These are phyloP conservation scores for Ceratocystis cubensis DNA, from an alignment of 2,329 filamentous ascomycete species.

Conservation along the genomic window DNA sequence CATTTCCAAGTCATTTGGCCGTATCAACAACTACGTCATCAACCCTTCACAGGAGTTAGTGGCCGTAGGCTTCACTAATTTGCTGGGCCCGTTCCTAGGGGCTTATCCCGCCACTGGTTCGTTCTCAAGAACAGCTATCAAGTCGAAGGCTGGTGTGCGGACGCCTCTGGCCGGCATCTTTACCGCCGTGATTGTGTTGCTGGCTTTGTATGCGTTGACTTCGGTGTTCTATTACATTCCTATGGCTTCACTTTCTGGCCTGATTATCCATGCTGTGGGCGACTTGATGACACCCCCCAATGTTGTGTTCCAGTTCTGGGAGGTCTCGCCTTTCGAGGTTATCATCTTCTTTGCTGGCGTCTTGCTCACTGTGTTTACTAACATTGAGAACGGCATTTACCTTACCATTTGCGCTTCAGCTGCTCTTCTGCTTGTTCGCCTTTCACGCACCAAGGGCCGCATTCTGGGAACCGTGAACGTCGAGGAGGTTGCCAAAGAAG, in stretches of 20 bases:
- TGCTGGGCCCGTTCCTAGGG: slow-evolving; percentile 74
- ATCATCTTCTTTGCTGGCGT: slow-evolving; percentile 90
- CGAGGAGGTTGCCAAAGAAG: slow-evolving; percentile 14
- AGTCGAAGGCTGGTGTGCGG: slow-evolving; percentile 88
- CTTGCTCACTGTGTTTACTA: slow-evolving; percentile 73
- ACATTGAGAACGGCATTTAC: slow-evolving; percentile 89
- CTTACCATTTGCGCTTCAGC: slow-evolving; percentile 66
- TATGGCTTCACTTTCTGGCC: slow-evolving; percentile 62
- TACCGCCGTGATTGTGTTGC: slow-evolving; percentile 69
- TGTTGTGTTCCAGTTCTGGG: slow-evolving; percentile 90
- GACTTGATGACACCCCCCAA: slow-evolving; percentile 87
- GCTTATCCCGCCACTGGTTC: slow-evolving; percentile 89
- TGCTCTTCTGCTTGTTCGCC: slow-evolving; percentile 67
- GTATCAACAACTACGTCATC: slow-evolving; percentile 92
- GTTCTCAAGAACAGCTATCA: slow-evolving; percentile 92
- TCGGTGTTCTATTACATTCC: slow-evolving; percentile 92
- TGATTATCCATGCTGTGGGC: slow-evolving; percentile 92
- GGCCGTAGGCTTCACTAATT: slow-evolving; percentile 80
- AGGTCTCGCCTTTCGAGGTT: slow-evolving; percentile 78
- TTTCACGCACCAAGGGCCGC: slow-evolving; percentile 67
- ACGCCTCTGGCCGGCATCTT: slow-evolving; percentile 85
- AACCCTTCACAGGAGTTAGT: slow-evolving; percentile 93
- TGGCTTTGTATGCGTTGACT: slow-evolving; percentile 81
- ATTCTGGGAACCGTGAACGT: slow-evolving; percentile 67
- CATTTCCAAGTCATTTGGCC: slow-evolving; percentile 91